Base-by-base conservation (phyloP, 2,329 filamentous ascomycete genomes). In the Sporothrix schenckii region DNA sequence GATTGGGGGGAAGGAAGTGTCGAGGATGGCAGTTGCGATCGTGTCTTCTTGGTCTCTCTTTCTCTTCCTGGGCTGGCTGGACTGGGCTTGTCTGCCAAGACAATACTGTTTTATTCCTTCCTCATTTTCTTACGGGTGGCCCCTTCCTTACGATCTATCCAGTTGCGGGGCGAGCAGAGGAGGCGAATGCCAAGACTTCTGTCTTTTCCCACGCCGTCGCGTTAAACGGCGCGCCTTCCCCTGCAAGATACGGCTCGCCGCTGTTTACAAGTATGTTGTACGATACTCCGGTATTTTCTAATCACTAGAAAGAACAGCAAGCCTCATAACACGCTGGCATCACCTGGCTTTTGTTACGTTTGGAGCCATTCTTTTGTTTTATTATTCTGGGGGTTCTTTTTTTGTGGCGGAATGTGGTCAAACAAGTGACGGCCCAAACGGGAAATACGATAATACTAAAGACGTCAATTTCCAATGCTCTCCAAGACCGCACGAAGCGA, bases 51-150 rank as follows among this genome's bases (percentile, higher is more conserved):
- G 21, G 34, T 44, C n/a, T 66, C 16, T 13, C 34, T 50, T 30
- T 13, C 44, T 66, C 61, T 50, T 49, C 24, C 27, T 4, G 44
- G 61, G 44, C 44, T 66, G 44, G 60, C 24, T 44, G 56, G 34
- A 11, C 56, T 65, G 44, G 44, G 44, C 30, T 41, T 66, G 63
- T 53, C 63, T 66, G 63, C 63, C 63, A 66, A 66, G 63, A 66
- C 63, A 66, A 53, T 21, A 41, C 19, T 66, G 63, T 66, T 66
- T 66, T 66, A 66, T 53, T 27, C 63, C 19, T 53, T 66, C 63
- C 63, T 66, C 63, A n/a, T 66, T 39, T 66, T 53, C 49, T 53
- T 49, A 66, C 63, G 47, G 34, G 47, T 66, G 63, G 63, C 63
- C 24, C 63, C 49, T 66, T 66, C 63, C 14, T 44, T 34, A 27